Evolutionary conservation across 1,284 basidiomycete genomes (phyloP).

Genomic region (Porodaedalea pini): DNA sequence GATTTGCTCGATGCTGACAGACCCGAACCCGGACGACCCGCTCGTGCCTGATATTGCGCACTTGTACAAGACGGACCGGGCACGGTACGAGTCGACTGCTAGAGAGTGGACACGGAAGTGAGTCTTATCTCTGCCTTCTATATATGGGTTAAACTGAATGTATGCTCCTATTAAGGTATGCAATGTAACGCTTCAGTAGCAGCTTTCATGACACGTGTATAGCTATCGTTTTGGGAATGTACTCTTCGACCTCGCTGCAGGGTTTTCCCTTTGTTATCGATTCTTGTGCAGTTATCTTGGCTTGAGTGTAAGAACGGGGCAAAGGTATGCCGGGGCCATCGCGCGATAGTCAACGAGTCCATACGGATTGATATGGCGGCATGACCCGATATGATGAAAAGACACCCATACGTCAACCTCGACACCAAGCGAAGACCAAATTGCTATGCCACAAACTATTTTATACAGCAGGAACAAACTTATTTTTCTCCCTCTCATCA

Average conservation of each 20-base stretch:
- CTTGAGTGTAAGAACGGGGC: neutral
- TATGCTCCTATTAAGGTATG: slow-evolving; percentile 41
- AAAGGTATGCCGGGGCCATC: too few relatives aligned
- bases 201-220: slow-evolving; percentile 5
- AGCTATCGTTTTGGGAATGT: slow-evolving; percentile 15
- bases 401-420: too few relatives aligned
- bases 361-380: too few relatives aligned
- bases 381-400: too few relatives aligned
- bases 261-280: neutral
- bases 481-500: too few relatives aligned
- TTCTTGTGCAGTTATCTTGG: neutral
- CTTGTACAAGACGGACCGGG: slow-evolving; percentile 93
- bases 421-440: too few relatives aligned
- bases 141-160: slow-evolving; percentile 28
- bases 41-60: slow-evolving; percentile 80
- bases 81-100: slow-evolving; percentile 91
- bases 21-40: slow-evolving; percentile 97
- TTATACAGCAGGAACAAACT: too few relatives aligned
- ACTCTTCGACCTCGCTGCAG: slow-evolving; percentile 3
- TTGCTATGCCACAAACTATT: too few relatives aligned
- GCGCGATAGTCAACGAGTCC: too few relatives aligned
- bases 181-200: slow-evolving; percentile 43
- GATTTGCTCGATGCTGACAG: slow-evolving; percentile 95
- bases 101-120: slow-evolving; percentile 98
- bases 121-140: slow-evolving; percentile 33